Percentiles rank a stretch among this genome's conserved stretches.
These are phyloP conservation scores for Penicillium sp. DNA, from an alignment of 2,329 filamentous ascomycete genomes.

Conservation along the genomic window DNA sequence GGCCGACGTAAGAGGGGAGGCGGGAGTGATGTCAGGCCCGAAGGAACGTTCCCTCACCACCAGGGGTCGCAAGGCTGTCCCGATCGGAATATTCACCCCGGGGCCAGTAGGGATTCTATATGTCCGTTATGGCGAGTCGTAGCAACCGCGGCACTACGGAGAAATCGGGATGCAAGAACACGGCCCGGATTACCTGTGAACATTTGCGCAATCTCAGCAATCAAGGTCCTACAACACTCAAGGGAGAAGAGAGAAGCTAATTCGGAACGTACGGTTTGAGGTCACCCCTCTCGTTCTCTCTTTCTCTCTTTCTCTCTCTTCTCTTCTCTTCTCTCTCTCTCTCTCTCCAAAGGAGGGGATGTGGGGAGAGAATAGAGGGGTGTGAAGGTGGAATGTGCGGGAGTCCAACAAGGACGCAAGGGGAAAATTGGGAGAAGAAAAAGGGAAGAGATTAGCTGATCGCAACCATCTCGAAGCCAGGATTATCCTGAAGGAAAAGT, in stretches of 20 bases:
- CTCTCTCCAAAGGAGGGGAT: conserved; percentile 11
- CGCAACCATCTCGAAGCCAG: conserved; percentile 17
- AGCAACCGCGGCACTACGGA: conserved; percentile 19
- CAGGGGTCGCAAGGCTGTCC: conserved; percentile 23
- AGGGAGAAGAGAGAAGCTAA: background rate
- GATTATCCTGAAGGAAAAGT: conserved; percentile 4
- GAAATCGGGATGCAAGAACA: conserved; percentile 14
- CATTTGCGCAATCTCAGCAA: conserved; percentile 20
- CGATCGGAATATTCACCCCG: conserved; percentile 20
- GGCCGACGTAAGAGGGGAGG: conserved; percentile 25
- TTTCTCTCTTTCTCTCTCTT: background rate
- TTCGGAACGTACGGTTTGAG: conserved; percentile 11
- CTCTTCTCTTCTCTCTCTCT: background rate
- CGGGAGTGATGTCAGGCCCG: conserved; percentile 29
- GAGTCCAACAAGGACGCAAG: conserved; percentile 16
- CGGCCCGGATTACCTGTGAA: conserved; percentile 20
- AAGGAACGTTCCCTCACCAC: conserved; percentile 18
- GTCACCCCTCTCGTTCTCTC: background rate
- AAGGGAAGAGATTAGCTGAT: conserved; percentile 23
- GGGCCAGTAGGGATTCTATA: conserved; percentile 15
- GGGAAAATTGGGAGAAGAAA: conserved; percentile 13
- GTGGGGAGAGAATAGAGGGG: conserved; percentile 8
- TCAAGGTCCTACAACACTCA: conserved; percentile 6
- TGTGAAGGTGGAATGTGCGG: conserved; percentile 12
- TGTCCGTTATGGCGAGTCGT: conserved; percentile 9